Evolutionary conservation across 352 stramenopile genomes (phyloP), one percentile per base, ranked within the genome.

Genomic region (Peronospora belbahrii): DNA sequence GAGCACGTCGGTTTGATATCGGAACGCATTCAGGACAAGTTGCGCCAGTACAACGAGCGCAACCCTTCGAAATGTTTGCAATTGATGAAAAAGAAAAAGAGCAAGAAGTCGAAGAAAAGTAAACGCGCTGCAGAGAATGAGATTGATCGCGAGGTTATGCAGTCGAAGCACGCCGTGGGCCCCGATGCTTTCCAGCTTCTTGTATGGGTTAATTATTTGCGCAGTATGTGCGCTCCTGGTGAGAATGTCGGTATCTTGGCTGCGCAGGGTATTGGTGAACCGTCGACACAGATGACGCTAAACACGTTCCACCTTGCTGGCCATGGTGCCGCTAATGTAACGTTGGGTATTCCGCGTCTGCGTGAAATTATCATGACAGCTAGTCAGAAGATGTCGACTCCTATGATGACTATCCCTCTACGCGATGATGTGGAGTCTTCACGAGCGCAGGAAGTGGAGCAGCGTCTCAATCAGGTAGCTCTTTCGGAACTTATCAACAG

Each of bases 251-350:
- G 97, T 47, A 90, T 95, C 24, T 94, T 99, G 46, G 96, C 96
- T 41, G 97, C 96, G 22, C 97, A 99, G 76, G 97, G 86, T 56
- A 94, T 99, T 60, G 97, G 97, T 31, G 97, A 99, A 65, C 97
- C 97, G n/a, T 99, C 96, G 23, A 99, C 97, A 5, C 97, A 99
- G 70, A 99, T 99, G 97, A 99, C 97, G 43, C 82, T 99, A 7
- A 99, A 99, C 77, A 99, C 97, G 24, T 99, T 99, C 76, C 97
- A 99, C 64, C 83, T 99, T 66, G 97, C 97, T 38, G 97, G 97
- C 34, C 90, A 97, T 62, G 96, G 96, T 62, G 96, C 95, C 27
- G 97, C 95, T 31, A 99, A 99, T 73, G 97, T 99, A 32, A 99
- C 97, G 22, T 77, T 99, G 31, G 95, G 97, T 63, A 99, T 99